These are phyloP conservation scores for Gentiana macrophylla DNA, from an alignment of 257 asterid species.

Conservation along the genomic window DNA sequence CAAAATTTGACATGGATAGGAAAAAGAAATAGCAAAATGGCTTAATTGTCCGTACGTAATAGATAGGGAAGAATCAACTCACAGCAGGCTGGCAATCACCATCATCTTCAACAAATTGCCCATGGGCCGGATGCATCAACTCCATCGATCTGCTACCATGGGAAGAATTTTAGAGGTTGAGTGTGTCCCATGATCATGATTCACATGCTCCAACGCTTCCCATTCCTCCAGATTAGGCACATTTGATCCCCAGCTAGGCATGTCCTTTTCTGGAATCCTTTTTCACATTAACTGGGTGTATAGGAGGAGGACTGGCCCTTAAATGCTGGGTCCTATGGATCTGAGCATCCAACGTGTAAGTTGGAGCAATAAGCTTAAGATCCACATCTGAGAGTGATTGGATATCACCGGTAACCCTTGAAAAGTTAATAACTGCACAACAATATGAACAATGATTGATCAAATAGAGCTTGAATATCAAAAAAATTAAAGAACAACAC, in stretches of 20 bases:
- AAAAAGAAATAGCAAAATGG: no score
- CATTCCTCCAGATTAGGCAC: conserved; percentile 91
- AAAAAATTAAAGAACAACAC: no score
- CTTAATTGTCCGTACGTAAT: no score
- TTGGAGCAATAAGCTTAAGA: conserved; percentile 88
- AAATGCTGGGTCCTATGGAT: conserved; percentile 74
- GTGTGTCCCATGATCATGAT: conserved; percentile 38
- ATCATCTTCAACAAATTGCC: conserved; percentile 48
- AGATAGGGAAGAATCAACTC: no score
- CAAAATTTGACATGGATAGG: no score
- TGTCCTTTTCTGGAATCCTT: conserved; percentile 87
- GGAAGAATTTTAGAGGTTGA: conserved; percentile 65
- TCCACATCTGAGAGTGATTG: conserved; percentile 98
- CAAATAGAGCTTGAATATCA: no score
- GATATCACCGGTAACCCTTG: conserved; percentile 94
- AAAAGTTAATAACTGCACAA: conserved; percentile 61
- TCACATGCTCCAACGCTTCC: conserved; percentile 78
- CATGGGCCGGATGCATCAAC: conserved; percentile 88
- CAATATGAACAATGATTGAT: background rate
- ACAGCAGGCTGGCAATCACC: conserved; percentile 94
- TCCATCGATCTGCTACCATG: conserved; percentile 76
- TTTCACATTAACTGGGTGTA: conserved; percentile 65
- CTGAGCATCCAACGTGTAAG: conserved; percentile 72
- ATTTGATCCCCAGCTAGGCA: conserved; percentile 98
- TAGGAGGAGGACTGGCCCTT: conserved; percentile 77